phyloP scores from a whole-genome alignment of 345 rosid genomes.

The Pugionium cornutum region DNA sequence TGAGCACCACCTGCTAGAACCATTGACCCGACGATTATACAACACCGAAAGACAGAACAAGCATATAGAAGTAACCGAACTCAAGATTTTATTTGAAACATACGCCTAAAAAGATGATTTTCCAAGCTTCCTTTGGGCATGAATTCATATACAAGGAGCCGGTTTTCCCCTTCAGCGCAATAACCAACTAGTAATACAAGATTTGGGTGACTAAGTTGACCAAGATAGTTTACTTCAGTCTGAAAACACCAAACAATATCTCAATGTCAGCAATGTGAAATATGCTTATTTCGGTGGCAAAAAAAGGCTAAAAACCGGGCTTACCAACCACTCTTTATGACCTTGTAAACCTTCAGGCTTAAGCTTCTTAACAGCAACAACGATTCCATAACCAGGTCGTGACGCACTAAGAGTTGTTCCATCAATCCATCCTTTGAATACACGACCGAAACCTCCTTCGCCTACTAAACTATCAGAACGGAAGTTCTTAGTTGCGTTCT shows the following conservation, averaged over 20 bases:
- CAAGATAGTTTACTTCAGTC: slow-evolving; percentile 96
- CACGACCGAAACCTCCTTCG: slow-evolving; percentile 95
- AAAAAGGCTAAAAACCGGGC: slow-evolving; percentile 46
- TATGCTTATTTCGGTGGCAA: too few species aligned
- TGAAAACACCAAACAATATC: slow-evolving; percentile 40
- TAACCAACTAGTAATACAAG: slow-evolving; percentile 86
- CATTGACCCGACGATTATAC: slow-evolving; percentile 10
- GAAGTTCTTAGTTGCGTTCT: slow-evolving; percentile 89
- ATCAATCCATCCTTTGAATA: slow-evolving; percentile 93
- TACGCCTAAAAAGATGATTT: slow-evolving; percentile 66
- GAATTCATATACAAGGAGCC: slow-evolving; percentile 90
- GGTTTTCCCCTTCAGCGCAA: slow-evolving; percentile 76
- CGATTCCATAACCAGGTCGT: slow-evolving; percentile 82
- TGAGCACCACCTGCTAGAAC: slow-evolving; percentile 75
- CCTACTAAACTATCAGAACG: slow-evolving; percentile 84
- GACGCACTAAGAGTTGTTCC: slow-evolving; percentile 61
- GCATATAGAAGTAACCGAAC: slow-evolving; percentile 3
- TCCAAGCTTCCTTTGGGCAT: slow-evolving; percentile 98
- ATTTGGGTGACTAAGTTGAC: slow-evolving; percentile 87
- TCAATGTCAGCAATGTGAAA: slow-evolving; percentile 6
- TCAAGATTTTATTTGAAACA: slow-evolving; percentile 4
- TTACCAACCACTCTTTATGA: slow-evolving; percentile 99
- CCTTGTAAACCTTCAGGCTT: slow-evolving; percentile 98
- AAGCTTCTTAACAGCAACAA: slow-evolving; percentile 91
- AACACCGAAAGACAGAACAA: background rate